Evolutionary conservation across 1,139 yeast genomes (phyloP).

Genomic region (Zygoascus sp.): DNA sequence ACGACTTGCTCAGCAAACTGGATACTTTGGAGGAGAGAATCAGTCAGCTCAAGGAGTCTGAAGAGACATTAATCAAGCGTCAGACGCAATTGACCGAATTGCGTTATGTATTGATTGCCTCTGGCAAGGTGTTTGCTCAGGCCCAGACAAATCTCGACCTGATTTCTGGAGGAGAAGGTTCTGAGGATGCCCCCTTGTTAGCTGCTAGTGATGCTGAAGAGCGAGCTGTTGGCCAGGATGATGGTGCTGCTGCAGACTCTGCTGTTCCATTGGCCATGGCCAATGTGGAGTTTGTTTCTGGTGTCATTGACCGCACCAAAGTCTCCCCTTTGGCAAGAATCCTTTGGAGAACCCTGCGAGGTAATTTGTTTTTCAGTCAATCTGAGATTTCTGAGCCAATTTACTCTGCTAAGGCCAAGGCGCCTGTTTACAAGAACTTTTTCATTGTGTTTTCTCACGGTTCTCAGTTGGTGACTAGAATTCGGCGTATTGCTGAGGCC

Average conservation of each 20-base stretch:
- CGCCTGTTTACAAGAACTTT: constrained; percentile 57
- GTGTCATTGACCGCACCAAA: constrained; percentile 73
- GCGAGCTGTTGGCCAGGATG: constrained; percentile 18
- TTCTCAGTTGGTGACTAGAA: constrained; percentile 58
- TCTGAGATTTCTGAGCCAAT: constrained; percentile 61
- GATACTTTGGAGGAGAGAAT: constrained; percentile 57
- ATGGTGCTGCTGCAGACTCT: constrained; percentile 12
- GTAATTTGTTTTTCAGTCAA: constrained; percentile 74
- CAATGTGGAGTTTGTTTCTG: constrained; percentile 63
- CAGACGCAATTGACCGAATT: constrained; percentile 58
- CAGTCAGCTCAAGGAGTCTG: constrained; percentile 50
- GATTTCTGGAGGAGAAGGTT: constrained; percentile 23
- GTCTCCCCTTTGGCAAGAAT: constrained; percentile 74
- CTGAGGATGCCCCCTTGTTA: constrained; percentile 35
- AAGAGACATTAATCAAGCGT: constrained; percentile 49
- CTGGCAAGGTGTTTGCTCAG: constrained; percentile 49
- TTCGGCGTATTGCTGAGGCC: constrained; percentile 73
- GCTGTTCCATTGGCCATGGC: constrained; percentile 26
- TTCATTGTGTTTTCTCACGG: constrained; percentile 91
- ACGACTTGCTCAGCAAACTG: constrained; percentile 66
- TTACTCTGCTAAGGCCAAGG: constrained; percentile 47
- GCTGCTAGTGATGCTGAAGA: constrained; percentile 25
- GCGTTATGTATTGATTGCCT: constrained; percentile 63
- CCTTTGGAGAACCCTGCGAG: constrained; percentile 88
- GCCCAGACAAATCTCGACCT: constrained; percentile 28